Conservation (phyloP, 805 yeast species). For the Lipomyces sp. region DNA sequence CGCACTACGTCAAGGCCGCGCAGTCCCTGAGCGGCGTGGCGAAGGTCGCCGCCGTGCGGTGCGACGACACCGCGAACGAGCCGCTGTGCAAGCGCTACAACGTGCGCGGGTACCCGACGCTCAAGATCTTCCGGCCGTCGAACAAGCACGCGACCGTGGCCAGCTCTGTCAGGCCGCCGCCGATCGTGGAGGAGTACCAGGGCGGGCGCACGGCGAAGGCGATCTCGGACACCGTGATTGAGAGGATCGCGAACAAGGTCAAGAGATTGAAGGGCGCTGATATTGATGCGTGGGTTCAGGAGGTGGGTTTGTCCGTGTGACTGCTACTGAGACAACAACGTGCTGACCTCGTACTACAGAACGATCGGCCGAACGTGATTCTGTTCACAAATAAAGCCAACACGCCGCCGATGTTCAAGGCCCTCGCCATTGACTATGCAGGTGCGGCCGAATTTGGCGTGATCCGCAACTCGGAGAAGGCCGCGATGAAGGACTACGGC, state of each 20-base stretch:
- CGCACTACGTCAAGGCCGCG: constrained; percentile 63
- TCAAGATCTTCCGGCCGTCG: constrained; percentile 78
- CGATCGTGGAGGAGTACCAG: constrained; percentile 32
- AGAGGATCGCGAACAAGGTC: constrained; percentile 23
- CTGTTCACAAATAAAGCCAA: constrained; percentile 37
- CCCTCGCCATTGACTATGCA: constrained; percentile 68
- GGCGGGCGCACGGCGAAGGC: constrained; percentile 49
- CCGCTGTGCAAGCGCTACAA: constrained; percentile 62
- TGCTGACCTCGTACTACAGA: constrained; percentile 4
- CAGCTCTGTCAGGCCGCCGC: background rate
- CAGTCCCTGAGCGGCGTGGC: constrained; percentile 48
- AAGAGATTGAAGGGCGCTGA: constrained; percentile 5
- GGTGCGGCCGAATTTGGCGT: constrained; percentile 48
- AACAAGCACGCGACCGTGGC: constrained; percentile 32
- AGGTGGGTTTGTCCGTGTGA: background rate
- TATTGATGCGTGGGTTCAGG: constrained; percentile 6
- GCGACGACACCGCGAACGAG: constrained; percentile 69
- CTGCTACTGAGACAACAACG: background rate
- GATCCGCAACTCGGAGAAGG: constrained; percentile 32
- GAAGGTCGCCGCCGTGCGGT: constrained; percentile 74
- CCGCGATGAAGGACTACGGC: constrained; percentile 31
- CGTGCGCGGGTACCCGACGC: constrained; percentile 79
- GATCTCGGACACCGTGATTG: constrained; percentile 51
- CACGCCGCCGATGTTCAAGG: constrained; percentile 56
- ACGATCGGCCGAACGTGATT: constrained; percentile 9